These are phyloP conservation scores for Colletotrichum aenigma DNA, from an alignment of 2,329 filamentous ascomycete genomes.

Conservation along the genomic window DNA sequence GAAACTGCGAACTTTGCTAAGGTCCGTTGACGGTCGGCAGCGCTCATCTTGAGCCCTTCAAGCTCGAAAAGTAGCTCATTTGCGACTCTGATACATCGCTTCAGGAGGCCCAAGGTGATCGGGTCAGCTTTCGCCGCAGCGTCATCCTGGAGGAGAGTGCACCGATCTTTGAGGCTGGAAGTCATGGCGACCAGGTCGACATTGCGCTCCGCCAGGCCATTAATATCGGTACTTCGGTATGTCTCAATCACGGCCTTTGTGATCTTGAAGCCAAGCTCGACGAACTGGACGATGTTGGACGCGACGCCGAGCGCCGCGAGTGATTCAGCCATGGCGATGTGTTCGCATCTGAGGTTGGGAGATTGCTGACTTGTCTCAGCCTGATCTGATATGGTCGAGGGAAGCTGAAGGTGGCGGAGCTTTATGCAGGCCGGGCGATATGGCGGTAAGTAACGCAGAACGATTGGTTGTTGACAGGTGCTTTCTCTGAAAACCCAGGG, in stretches of 20 bases:
- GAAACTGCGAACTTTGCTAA: too few species aligned
- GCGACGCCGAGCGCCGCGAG: constrained; percentile 46
- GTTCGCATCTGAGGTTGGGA: neutral
- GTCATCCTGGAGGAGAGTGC: neutral
- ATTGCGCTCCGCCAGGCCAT: neutral
- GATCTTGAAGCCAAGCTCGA: constrained; percentile 5
- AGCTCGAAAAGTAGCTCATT: neutral
- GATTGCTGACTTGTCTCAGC: neutral
- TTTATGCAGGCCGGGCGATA: neutral
- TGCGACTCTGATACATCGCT: neutral
- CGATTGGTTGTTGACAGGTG: neutral
- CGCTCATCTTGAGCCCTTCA: neutral
- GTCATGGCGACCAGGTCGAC: neutral
- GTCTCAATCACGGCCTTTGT: neutral
- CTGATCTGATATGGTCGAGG: neutral
- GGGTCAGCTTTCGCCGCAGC: neutral
- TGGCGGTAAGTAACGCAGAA: neutral
- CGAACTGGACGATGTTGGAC: constrained; percentile 6
- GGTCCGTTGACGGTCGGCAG: neutral
- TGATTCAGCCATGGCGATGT: neutral
- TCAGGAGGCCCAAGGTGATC: neutral
- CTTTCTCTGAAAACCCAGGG: too few species aligned
- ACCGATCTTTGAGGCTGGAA: neutral
- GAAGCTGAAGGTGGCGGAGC: neutral
- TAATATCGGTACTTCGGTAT: neutral